These are phyloP conservation scores for Cotoneaster glaucophyllus DNA, from an alignment of 306 rosid species.

Conservation along the genomic window DNA sequence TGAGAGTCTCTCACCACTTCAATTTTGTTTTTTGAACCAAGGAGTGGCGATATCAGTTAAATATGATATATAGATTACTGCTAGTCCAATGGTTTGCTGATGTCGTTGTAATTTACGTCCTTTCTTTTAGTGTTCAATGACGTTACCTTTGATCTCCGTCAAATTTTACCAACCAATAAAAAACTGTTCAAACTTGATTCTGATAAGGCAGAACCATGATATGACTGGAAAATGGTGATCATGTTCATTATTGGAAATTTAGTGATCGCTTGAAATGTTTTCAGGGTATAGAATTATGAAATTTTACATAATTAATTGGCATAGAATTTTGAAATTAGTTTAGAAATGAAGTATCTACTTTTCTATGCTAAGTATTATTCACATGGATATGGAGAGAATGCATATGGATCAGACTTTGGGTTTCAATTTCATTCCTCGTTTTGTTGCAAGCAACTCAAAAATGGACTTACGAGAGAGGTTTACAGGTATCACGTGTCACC, in stretches of 20 bases:
- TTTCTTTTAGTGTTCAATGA: neutral
- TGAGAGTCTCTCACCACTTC: neutral
- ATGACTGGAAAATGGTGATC: neutral
- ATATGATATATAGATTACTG: neutral
- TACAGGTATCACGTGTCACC: slow-evolving; percentile 88
- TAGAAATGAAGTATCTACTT: no score
- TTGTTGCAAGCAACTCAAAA: neutral
- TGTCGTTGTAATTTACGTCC: neutral
- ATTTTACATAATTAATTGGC: no score
- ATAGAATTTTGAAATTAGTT: no score
- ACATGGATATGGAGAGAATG: neutral
- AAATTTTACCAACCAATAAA: neutral
- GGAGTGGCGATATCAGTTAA: neutral
- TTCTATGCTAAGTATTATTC: neutral
- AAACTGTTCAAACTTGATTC: no score
- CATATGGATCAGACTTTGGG: neutral
- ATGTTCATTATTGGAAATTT: no score
- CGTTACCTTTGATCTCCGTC: neutral
- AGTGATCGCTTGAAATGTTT: no score
- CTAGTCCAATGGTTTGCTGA: neutral
- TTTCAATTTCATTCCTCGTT: neutral
- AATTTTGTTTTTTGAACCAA: neutral
- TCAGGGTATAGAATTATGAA: no score
- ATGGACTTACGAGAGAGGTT: slow-evolving; percentile 6
- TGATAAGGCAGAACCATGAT: no score